These are phyloP conservation scores for Trichoderma polysporum DNA, from an alignment of 2,329 filamentous ascomycete genomes.

Conservation along the genomic window DNA sequence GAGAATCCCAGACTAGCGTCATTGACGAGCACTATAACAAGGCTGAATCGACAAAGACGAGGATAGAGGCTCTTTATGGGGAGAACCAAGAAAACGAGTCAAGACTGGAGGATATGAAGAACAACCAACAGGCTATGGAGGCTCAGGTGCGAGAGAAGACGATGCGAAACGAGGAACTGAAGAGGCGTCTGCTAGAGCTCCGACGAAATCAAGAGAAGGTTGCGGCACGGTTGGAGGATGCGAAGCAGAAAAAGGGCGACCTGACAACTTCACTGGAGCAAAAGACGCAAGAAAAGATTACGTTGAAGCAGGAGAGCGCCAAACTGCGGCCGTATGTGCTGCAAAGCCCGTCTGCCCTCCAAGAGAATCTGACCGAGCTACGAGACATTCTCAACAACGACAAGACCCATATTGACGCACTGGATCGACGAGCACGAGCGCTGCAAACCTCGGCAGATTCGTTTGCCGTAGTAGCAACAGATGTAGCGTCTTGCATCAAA, in stretches of 20 bases:
- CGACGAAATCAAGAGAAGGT: slow-evolving; percentile 80
- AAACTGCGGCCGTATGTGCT: slow-evolving; percentile 91
- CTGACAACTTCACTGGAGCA: slow-evolving; percentile 72
- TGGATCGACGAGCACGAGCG: slow-evolving; percentile 84
- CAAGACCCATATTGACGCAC: slow-evolving; percentile 79
- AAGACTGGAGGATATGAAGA: slow-evolving; percentile 76
- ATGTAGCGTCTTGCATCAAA: slow-evolving; percentile 85
- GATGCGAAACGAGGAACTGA: slow-evolving; percentile 81
- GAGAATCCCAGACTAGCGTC: slow-evolving; percentile 83
- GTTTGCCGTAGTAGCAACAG: slow-evolving; percentile 77
- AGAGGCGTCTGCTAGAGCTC: slow-evolving; percentile 76
- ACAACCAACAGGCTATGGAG: slow-evolving; percentile 78
- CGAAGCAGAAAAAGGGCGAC: slow-evolving; percentile 75
- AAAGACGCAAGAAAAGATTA: slow-evolving; percentile 67
- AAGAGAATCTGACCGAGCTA: slow-evolving; percentile 78
- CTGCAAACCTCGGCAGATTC: slow-evolving; percentile 90
- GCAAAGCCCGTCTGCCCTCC: slow-evolving; percentile 80
- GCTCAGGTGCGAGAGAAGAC: slow-evolving; percentile 80
- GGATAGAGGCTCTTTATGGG: slow-evolving; percentile 80
- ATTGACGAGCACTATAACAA: slow-evolving; percentile 96
- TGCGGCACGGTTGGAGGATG: slow-evolving; percentile 76
- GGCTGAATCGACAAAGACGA: slow-evolving; percentile 77
- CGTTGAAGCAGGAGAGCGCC: slow-evolving; percentile 77
- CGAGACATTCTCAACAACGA: slow-evolving; percentile 75
- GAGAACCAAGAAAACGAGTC: slow-evolving; percentile 87